Evolutionary conservation across 768 basidiomycete species (phyloP).

Genomic region (Auricularia sp.): DNA sequence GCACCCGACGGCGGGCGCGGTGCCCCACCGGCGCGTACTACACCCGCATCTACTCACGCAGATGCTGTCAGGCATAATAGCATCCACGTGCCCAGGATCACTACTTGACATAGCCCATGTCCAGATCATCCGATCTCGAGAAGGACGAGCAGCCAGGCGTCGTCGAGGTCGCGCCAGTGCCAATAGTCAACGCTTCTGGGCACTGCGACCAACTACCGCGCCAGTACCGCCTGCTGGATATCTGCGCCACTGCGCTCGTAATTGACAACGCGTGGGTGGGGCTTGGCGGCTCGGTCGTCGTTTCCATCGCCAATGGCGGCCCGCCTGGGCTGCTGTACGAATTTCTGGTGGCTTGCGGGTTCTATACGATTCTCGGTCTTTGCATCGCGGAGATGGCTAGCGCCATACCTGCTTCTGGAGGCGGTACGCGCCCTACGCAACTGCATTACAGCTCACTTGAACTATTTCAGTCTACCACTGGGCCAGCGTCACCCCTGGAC

Average conservation of each 20-base stretch:
- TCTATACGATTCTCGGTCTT: neutral
- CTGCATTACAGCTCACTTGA: neutral
- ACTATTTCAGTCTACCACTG: neutral
- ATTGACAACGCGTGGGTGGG: slow-evolving; percentile 1
- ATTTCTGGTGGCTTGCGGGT: neutral
- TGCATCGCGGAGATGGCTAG: neutral
- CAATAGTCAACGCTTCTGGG: neutral
- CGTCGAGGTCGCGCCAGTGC: neutral
- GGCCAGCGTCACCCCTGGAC: neutral
- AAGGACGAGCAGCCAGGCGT: neutral
- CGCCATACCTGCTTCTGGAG: neutral
- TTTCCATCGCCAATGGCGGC: neutral
- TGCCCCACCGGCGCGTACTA: neutral
- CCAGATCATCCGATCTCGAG: neutral
- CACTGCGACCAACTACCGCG: neutral
- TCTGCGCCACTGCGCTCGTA: neutral
- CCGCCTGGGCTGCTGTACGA: neutral
- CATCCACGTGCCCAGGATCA: too few species aligned
- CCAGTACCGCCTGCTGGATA: neutral
- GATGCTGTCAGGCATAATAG: too few species aligned
- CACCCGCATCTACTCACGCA: neutral
- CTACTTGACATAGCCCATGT: neutral
- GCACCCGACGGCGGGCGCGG: neutral
- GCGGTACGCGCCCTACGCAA: neutral
- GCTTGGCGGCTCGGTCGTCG: neutral